Base-by-base conservation (phyloP, 2,329 filamentous ascomycete genomes). In the Scytalidium lignicola region DNA sequence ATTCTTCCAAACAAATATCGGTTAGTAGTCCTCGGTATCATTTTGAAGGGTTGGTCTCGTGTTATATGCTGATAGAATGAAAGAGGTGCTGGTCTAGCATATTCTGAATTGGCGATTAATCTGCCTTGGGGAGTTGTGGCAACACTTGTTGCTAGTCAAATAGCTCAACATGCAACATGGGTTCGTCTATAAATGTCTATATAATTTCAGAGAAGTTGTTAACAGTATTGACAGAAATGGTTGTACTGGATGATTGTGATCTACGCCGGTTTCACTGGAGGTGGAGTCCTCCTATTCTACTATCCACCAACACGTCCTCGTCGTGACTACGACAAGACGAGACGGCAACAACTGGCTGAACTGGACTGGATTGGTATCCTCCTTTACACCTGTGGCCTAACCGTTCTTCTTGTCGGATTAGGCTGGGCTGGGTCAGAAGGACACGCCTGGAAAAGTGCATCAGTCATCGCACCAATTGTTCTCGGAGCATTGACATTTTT, bases 311-410 rank as follows among this genome's bases (percentile, higher is more conserved):
- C 66, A 7, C 62, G 60, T 6, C 65, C 65, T 51, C 63, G 65
- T 56, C 48, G 55, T 7, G 22, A 44, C 3, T 75, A 69, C 58
- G 58, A 65, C 18, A 55, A 65, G 57, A 63, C 65, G 2, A 63
- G 61, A 42, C 55, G 63, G 55, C 60, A 71, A 52, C 65, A 69
- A 55, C 52, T 72, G 41, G 69, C 65, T 55, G 64, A 70, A 49
- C 64, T 79, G 12, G 77, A 76, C 57, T 72, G 64, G 51, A 48
- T 72, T 37, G 74, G 74, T 23, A 69, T 74, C 46, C 55, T 70
- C 29, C 55, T 65, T 21, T 65, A 66, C 47, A 50, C 58, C 1
- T 48, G 57, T 7, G 62, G 58, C 23, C 55, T 58, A 20, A 58
- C 56, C 1, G 50, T 66, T 2, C 56, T 66, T 44, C 54, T 66